phyloP scores from a whole-genome alignment of 805 yeast genomes.

The Metschnikowia borealis region DNA sequence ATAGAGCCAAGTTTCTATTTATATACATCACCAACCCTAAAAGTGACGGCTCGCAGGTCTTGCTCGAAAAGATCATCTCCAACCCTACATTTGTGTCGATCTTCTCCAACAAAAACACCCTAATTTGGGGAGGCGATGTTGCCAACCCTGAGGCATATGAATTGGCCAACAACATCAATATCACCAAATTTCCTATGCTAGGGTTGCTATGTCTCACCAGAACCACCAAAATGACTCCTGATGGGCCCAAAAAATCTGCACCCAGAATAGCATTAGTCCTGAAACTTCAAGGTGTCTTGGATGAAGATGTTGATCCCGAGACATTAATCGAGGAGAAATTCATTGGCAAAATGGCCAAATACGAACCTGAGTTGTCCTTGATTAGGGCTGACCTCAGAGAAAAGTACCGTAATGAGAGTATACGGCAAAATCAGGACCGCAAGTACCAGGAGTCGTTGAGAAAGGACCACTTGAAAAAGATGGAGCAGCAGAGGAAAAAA shows the following conservation, averaged over 20 bases:
- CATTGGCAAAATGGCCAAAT: constrained; percentile 46
- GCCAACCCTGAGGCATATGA: constrained; percentile 81
- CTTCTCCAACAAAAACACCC: constrained; percentile 37
- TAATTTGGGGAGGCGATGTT: constrained; percentile 87
- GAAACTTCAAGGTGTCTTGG: constrained; percentile 59
- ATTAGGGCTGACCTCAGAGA: constrained; percentile 64
- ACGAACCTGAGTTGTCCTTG: constrained; percentile 56
- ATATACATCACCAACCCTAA: constrained; percentile 70
- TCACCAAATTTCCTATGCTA: constrained; percentile 74
- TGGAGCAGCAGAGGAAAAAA: constrained; percentile 23
- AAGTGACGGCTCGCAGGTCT: constrained; percentile 56
- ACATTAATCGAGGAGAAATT: constrained; percentile 37
- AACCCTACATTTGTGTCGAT: constrained; percentile 44
- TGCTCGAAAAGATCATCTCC: constrained; percentile 53
- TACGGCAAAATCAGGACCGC: constrained; percentile 70
- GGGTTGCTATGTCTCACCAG: constrained; percentile 72
- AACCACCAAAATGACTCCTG: constrained; percentile 48
- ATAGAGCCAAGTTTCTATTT: constrained; percentile 66
- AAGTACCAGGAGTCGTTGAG: constrained; percentile 71
- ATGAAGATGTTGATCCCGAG: constrained; percentile 34
- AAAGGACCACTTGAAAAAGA: constrained; percentile 55
- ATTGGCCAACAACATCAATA: constrained; percentile 68
- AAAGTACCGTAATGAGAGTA: constrained; percentile 49
- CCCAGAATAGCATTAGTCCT: constrained; percentile 60
- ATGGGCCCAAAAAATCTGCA: constrained; percentile 48